Evolutionary conservation across 2,329 filamentous ascomycete species (phyloP).

Genomic region (Ceratocystis papillata): DNA sequence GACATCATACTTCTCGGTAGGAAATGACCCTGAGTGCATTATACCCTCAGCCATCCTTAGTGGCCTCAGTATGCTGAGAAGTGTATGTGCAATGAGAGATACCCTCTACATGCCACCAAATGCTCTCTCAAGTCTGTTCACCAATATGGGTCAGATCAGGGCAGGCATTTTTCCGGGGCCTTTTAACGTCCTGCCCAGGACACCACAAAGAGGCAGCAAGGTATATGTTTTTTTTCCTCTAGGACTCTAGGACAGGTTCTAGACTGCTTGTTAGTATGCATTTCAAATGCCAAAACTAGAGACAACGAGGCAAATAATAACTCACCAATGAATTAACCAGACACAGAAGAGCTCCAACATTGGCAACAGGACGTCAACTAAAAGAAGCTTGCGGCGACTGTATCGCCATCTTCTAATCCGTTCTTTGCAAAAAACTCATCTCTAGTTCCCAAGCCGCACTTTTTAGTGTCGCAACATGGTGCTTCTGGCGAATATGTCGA

Average conservation of each 20-base stretch:
- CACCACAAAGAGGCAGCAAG: constrained; percentile 22
- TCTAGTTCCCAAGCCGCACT: too few relatives aligned
- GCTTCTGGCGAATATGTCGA: too few relatives aligned
- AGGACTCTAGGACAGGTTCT: background rate
- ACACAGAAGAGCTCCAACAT: background rate
- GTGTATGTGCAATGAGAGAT: background rate
- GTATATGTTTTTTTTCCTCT: background rate
- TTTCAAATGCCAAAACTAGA: background rate
- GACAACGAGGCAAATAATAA: background rate
- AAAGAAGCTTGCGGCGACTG: background rate
- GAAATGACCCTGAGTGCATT: background rate
- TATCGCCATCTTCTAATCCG: background rate
- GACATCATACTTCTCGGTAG: background rate
- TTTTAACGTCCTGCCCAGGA: constrained; percentile 34
- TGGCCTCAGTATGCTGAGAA: constrained; percentile 4
- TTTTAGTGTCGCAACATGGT: too few relatives aligned
- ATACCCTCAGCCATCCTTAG: background rate
- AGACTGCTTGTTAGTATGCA: background rate
- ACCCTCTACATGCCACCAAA: background rate
- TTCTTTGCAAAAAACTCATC: background rate
- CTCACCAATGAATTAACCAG: background rate
- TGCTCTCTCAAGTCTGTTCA: background rate
- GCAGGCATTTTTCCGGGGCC: constrained; percentile 25
- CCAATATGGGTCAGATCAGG: background rate
- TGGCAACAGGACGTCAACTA: background rate